These are phyloP conservation scores for Golubevia pallescens DNA, from an alignment of 1,284 basidiomycete species.

Conservation along the genomic window DNA sequence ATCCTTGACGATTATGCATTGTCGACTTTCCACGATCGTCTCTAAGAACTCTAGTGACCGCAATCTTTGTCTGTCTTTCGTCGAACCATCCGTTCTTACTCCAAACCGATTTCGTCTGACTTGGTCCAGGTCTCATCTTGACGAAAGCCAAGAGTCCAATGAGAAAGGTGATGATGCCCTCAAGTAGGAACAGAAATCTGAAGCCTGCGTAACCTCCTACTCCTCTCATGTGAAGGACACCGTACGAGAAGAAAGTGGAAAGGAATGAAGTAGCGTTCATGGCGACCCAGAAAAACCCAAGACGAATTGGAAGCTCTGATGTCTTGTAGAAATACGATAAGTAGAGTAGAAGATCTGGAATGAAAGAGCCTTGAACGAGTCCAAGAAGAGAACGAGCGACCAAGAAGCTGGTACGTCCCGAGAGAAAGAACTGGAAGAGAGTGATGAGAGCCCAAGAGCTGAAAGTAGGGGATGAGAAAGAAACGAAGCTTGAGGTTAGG, in stretches of 20 bases:
- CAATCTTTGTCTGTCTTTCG: constrained; percentile 68
- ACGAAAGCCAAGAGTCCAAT: constrained; percentile 74
- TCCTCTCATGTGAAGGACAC: constrained; percentile 72
- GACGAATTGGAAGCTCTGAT: constrained; percentile 70
- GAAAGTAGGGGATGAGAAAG: constrained; percentile 18
- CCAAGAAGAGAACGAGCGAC: constrained; percentile 12
- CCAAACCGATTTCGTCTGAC: constrained; percentile 75
- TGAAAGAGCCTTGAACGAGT: constrained; percentile 70
- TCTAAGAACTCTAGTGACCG: constrained; percentile 72
- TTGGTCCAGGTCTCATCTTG: constrained; percentile 74
- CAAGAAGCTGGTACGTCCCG: constrained; percentile 12
- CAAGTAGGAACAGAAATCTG: constrained; percentile 57
- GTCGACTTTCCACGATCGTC: constrained; percentile 73
- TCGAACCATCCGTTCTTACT: constrained; percentile 74
- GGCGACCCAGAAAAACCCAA: constrained; percentile 75
- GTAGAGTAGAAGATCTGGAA: constrained; percentile 61
- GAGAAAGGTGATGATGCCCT: constrained; percentile 59
- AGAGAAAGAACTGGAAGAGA: constrained; percentile 67
- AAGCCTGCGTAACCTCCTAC: constrained; percentile 17
- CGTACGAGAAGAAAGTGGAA: constrained; percentile 73
- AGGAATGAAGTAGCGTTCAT: constrained; percentile 69
- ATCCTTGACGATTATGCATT: constrained; percentile 79
- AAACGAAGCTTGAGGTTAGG: constrained; percentile 7
- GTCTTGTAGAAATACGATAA: constrained; percentile 65
- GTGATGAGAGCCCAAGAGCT: constrained; percentile 67